Evolutionary conservation across 768 basidiomycete species (phyloP), one percentile per base, ranked within the genome.

Genomic region (Rhodotorula sphaerocarpa): DNA sequence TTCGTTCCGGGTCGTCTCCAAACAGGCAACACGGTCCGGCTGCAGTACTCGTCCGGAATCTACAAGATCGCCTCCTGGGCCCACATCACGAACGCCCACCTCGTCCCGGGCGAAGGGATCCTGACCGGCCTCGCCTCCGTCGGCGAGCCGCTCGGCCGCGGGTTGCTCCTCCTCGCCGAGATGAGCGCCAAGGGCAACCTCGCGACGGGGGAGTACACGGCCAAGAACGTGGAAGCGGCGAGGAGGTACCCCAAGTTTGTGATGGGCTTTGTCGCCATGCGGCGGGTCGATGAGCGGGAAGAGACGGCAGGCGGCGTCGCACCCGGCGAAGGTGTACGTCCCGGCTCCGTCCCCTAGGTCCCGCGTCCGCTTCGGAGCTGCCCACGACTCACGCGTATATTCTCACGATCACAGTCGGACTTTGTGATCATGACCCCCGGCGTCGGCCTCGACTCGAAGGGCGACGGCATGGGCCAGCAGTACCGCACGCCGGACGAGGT

Each of bases 21-120:
- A 67, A 52, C 70, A 99, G 95, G 95, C 47, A 96, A 96, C 77
- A 97, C 95, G 12, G 95, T 97, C 61, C 83, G 85, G 12, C 79
- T 96, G 28, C 95, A 99, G 74, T 99, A 99, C 77, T 87, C 89
- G 2, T 82, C 85, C 44, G 95, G 95, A 25, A 81, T 91, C 20
- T 86, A 96, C 79, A 87, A 85, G 72, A 97, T 97, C 73, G 86
- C 93, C 36, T 84, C 81, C 51, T 99, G 95, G 95, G 82, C 95
- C 16, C 90, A 99, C 72, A 83, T 99, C 72, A 96, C 91, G 55
- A 97, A 99, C 75, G 95, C 95, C 3, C 95, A 97, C 75, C 83
- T 87, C 15, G 84, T 97, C 41, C 91, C 95, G 4, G 95, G 95
- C n/a, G 90, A 91, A 5, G 90, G 90, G 20, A 84, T 97, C 68